Base-by-base conservation (phyloP, 176 grass and related monocot genomes). In the Zea luxurians region DNA sequence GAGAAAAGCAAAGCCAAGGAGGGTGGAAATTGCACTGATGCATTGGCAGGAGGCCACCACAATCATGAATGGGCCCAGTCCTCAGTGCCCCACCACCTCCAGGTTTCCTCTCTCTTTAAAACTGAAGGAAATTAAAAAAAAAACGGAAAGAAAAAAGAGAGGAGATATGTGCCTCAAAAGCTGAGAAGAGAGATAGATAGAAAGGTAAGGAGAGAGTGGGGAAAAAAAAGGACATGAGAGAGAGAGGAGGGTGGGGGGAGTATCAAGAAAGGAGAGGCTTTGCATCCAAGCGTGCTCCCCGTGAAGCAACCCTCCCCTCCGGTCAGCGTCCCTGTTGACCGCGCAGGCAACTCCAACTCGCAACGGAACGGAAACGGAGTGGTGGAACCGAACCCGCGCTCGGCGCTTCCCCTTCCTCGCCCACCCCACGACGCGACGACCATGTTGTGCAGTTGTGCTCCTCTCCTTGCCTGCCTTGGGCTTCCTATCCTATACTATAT, bases 321-420 rank as follows among this genome's bases (percentile, higher is more conserved):
- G 81, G 87, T 84, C 87, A 84, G 77, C 87, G 66, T 77, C 78
- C 77, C 71, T 76, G 87, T 89, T 89, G 82, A 85, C 87, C 27
- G 27, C n/a, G n/a, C n/a, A n/a, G n/a, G n/a, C n/a, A n/a, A n/a
- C n/a, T n/a, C n/a, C n/a, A 27, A 27, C 27, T 1, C 27, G 27
- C 27, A 27, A 27, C 27, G 27, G 27, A 27, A 27, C 27, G 27
- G 27, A 27, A 27, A 27, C 27, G 27, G 27, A 27, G 27, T 27
- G 27, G 27, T 27, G 27, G 27, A 27, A 27, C 27, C 27, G 27
- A 27, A 27, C 27, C 27, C 27, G 27, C 27, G 27, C 27, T 27
- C 27, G 27, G 27, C 27, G 27, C 27, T 27, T 27, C 27, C 27
- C 27, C 27, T 27, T 27, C 27, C 27, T 27, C 27, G 27, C 27